These are phyloP conservation scores for Arthroderma sp. DNA, from an alignment of 2,329 filamentous ascomycete genomes.

Conservation along the genomic window DNA sequence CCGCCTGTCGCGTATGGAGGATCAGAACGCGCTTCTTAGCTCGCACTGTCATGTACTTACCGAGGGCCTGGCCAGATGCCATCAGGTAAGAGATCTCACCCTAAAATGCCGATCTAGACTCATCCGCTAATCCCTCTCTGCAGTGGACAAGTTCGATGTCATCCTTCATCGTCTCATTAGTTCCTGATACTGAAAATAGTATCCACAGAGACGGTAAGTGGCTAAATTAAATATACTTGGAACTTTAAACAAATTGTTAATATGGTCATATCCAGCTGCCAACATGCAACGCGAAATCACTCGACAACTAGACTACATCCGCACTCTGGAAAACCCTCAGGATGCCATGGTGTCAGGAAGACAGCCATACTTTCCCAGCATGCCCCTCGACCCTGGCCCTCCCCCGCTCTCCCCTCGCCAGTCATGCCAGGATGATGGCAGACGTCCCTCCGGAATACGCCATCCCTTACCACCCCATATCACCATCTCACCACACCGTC, in stretches of 20 bases:
- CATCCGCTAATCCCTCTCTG: constrained; percentile 2
- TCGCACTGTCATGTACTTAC: constrained; percentile 69
- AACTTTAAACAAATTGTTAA: background rate
- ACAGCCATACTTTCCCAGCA: constrained; percentile 52
- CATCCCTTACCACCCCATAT: constrained; percentile 73
- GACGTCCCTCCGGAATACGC: constrained; percentile 58
- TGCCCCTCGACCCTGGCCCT: constrained; percentile 48
- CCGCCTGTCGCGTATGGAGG: constrained; percentile 69
- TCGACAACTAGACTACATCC: constrained; percentile 48
- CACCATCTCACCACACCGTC: constrained; percentile 64
- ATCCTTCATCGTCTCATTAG: constrained; percentile 58
- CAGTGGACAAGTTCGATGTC: constrained; percentile 78
- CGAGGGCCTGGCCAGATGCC: constrained; percentile 64
- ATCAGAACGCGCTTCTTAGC: constrained; percentile 65
- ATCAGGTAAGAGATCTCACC: constrained; percentile 41
- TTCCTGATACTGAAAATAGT: constrained; percentile 62
- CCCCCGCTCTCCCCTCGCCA: constrained; percentile 78
- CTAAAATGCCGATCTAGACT: constrained; percentile 1
- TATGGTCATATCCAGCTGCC: constrained; percentile 32
- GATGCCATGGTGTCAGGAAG: constrained; percentile 55
- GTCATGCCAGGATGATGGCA: constrained; percentile 70
- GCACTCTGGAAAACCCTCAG: constrained; percentile 47
- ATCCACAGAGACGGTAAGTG: constrained; percentile 69
- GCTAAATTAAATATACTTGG: background rate
- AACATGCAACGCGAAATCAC: constrained; percentile 52